Conservation (phyloP, 2,329 filamentous ascomycete genomes). For the Septoria petroselini region DNA sequence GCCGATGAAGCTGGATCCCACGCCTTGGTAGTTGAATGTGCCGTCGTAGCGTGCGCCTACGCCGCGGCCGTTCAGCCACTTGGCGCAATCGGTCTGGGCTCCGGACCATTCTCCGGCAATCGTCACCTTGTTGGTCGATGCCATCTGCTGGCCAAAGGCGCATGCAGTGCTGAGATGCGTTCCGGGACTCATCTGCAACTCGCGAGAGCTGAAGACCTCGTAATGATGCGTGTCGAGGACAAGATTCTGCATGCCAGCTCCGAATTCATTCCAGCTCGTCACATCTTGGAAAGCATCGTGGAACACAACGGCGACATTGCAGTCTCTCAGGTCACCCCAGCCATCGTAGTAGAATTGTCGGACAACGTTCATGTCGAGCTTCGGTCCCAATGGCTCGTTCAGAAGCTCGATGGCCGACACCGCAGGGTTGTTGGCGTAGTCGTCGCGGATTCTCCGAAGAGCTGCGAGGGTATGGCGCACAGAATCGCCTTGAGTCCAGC, state of each 20-base stretch:
- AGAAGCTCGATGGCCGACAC: conserved; percentile 48
- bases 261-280: conserved; percentile 45
- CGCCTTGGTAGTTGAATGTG: conserved; percentile 35
- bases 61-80: conserved; percentile 49
- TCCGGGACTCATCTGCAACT: conserved; percentile 38
- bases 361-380: conserved; percentile 44
- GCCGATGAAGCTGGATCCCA: conserved; percentile 41
- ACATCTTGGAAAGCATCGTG: conserved; percentile 50
- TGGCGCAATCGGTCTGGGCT: conserved; percentile 48
- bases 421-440: conserved; percentile 45
- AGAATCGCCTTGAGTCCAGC: conserved; percentile 46
- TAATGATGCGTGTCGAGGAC: conserved; percentile 49
- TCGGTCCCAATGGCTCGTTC: conserved; percentile 48
- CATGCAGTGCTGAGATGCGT: conserved; percentile 45
- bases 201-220: conserved; percentile 45
- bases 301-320: conserved; percentile 45
- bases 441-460: conserved; percentile 48
- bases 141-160: conserved; percentile 47
- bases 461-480: conserved; percentile 43
- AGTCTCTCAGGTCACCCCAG: conserved; percentile 46
- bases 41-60: conserved; percentile 49
- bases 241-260: conserved; percentile 45
- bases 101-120: conserved; percentile 50
- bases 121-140: conserved; percentile 46
- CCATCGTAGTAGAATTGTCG: conserved; percentile 50